Evolutionary conservation across 2,329 filamentous ascomycete species (phyloP), one percentile per base, ranked within the genome.

Genomic region (Trichophyton mentagrophytes): DNA sequence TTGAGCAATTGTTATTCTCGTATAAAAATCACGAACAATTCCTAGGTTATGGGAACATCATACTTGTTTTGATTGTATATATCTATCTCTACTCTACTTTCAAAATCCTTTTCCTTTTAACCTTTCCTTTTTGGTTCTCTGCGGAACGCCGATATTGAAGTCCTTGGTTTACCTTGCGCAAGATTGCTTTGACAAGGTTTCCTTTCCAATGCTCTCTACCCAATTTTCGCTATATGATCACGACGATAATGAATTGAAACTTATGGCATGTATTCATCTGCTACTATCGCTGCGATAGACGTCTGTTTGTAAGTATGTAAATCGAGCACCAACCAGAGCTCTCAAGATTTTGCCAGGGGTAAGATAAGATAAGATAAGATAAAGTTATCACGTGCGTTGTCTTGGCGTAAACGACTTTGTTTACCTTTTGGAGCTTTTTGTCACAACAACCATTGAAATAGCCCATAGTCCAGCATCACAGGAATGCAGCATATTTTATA

Each of bases 41-140:
- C 27, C 30, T 55, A 27, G 15, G 27, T 27, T 30, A 17, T 36
- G 51, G 27, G 15, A 33, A 20, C 30, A 9, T 36, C 27, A 55
- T 36, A 3, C 22, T 36, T 33, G n/a, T 20, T 47, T 25, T 33
- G 49, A 33, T 17, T 63, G 57, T 63, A 61, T 60, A 63, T 63
- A 58, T 57, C 56, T 46, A 63, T 63, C 62, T 61, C 62, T 63
- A 63, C 62, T 63, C 62, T 58, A 63, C 60, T 61, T 57, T 42
- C 61, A 59, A 57, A 53, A 20, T 51, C 57, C 51, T 59, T 60
- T 58, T 42, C 60, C 57, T 59, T 58, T 51, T 47, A 58, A 42
- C 57, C 55, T 42, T 47, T 17, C 11, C 36, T 44, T 46, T 58
- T 58, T 58, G 20, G 56, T 38, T 42, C 30, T 13, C 40, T 42